These are phyloP conservation scores for Penicillium fimorum DNA, from an alignment of 495 filamentous ascomycete species.

Conservation along the genomic window DNA sequence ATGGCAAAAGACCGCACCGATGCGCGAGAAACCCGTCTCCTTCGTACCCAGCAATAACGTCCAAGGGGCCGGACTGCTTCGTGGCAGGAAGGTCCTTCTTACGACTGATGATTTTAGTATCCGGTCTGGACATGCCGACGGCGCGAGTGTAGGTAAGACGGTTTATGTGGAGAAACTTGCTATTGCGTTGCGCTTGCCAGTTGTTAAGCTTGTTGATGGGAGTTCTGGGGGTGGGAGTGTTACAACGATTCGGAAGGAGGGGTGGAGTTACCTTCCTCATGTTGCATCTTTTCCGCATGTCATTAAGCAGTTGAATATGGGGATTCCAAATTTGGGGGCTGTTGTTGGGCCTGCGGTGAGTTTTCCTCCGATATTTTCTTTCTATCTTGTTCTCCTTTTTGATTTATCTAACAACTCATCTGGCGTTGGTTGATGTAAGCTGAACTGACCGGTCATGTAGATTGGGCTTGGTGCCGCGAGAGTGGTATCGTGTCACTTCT, in stretches of 20 bases:
- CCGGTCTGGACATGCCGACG: conserved; percentile 61
- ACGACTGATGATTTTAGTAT: conserved; percentile 66
- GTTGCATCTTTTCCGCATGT: conserved; percentile 50
- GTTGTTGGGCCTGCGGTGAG: conserved; percentile 58
- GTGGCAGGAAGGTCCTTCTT: conserved; percentile 54
- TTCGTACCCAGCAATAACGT: conserved; percentile 58
- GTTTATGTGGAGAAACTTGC: conserved; percentile 58
- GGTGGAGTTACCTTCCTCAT: conserved; percentile 58
- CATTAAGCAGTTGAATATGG: conserved; percentile 57
- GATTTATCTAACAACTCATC: neutral
- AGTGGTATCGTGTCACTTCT: conserved; percentile 61
- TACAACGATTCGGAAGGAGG: conserved; percentile 53
- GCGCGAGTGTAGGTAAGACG: conserved; percentile 55
- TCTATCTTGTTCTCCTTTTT: neutral
- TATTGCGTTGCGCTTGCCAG: conserved; percentile 51
- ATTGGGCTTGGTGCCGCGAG: conserved; percentile 63
- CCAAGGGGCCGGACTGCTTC: conserved; percentile 47
- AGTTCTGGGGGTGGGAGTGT: conserved; percentile 61
- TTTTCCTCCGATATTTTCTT: neutral
- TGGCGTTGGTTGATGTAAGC: neutral
- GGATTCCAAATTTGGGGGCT: conserved; percentile 62
- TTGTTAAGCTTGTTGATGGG: conserved; percentile 63
- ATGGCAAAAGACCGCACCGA: conserved; percentile 50
- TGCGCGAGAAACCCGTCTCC: conserved; percentile 48
- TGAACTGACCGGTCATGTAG: conserved; percentile 13